These are phyloP conservation scores for Coemansia sp. DNA, from an alignment of 192 early-diverging fungal genomes.

Conservation along the genomic window DNA sequence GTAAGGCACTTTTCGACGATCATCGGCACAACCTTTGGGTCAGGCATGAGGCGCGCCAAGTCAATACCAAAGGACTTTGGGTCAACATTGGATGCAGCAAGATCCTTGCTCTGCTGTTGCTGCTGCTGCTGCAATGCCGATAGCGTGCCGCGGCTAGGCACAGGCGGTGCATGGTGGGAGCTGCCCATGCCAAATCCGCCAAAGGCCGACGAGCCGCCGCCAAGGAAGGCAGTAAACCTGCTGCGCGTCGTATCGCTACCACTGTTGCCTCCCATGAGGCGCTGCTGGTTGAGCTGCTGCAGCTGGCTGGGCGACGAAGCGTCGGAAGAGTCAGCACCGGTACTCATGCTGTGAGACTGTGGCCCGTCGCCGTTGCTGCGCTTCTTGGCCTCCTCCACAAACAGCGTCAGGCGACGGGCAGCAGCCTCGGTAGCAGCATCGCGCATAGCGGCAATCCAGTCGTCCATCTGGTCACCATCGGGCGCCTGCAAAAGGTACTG, in stretches of 20 bases:
- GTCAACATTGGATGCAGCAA: slow-evolving; percentile 25
- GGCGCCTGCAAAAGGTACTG: slow-evolving; percentile 74
- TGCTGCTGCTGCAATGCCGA: slow-evolving; percentile 20
- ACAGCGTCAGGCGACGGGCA: slow-evolving; percentile 66
- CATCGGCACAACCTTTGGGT: slow-evolving; percentile 59
- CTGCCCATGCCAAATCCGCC: slow-evolving; percentile 29
- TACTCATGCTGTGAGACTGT: neutral
- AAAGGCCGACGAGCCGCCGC: slow-evolving; percentile 42
- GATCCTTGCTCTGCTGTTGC: slow-evolving; percentile 9
- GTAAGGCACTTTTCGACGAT: slow-evolving; percentile 69
- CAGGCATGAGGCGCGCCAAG: slow-evolving; percentile 61
- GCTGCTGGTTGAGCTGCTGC: slow-evolving; percentile 11
- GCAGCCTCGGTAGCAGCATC: slow-evolving; percentile 71
- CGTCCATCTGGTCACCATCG: slow-evolving; percentile 68
- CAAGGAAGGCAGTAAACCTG: slow-evolving; percentile 52
- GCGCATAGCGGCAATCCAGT: slow-evolving; percentile 70
- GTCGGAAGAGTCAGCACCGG: neutral
- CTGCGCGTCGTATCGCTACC: slow-evolving; percentile 48
- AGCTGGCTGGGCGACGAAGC: slow-evolving; percentile 12
- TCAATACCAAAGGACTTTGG: slow-evolving; percentile 67
- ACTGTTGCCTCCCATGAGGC: slow-evolving; percentile 2
- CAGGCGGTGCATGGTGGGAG: slow-evolving; percentile 22
- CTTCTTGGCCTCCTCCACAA: slow-evolving; percentile 63
- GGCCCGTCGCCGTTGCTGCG: slow-evolving; percentile 27
- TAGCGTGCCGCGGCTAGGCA: slow-evolving; percentile 33